These are phyloP conservation scores for Curvularia sp. DNA, from an alignment of 2,329 filamentous ascomycete species.

Conservation along the genomic window DNA sequence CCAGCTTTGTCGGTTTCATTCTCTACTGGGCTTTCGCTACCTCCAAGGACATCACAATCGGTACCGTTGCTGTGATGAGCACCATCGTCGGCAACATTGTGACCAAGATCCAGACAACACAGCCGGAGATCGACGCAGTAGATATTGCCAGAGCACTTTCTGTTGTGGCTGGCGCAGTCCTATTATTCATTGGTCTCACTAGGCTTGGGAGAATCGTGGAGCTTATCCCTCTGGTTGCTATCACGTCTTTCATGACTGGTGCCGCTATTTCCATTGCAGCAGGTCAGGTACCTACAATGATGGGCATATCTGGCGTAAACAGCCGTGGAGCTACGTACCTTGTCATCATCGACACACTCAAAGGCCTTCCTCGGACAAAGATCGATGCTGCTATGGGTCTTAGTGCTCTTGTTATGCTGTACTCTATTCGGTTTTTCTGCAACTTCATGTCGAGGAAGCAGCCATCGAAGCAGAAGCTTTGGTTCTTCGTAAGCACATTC, in stretches of 20 bases:
- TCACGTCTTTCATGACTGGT: conserved; percentile 97
- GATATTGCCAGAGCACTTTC: conserved; percentile 81
- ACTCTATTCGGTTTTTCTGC: conserved; percentile 50
- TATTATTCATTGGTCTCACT: conserved; percentile 79
- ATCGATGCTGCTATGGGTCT: conserved; percentile 88
- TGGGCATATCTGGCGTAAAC: conserved; percentile 78
- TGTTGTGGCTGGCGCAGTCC: conserved; percentile 78
- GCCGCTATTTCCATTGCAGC: conserved; percentile 87
- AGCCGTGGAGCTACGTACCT: conserved; percentile 79
- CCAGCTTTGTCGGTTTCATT: conserved; percentile 93
- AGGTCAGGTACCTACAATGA: conserved; percentile 80
- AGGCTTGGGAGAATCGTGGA: conserved; percentile 91
- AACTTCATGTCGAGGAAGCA: conserved; percentile 68
- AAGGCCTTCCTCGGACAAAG: conserved; percentile 70
- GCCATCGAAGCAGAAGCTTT: conserved; percentile 75
- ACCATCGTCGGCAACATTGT: conserved; percentile 87
- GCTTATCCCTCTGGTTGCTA: conserved; percentile 86
- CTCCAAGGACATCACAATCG: conserved; percentile 98
- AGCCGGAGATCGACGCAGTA: conserved; percentile 49
- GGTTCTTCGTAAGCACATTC: conserved; percentile 70
- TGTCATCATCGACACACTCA: conserved; percentile 85
- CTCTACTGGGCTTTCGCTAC: conserved; percentile 99
- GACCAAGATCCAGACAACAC: conserved; percentile 61
- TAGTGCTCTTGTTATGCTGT: conserved; percentile 79
- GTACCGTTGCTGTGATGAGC: conserved; percentile 96